Conservation (phyloP, 1,284 basidiomycete species). For the Boletus smithii region DNA sequence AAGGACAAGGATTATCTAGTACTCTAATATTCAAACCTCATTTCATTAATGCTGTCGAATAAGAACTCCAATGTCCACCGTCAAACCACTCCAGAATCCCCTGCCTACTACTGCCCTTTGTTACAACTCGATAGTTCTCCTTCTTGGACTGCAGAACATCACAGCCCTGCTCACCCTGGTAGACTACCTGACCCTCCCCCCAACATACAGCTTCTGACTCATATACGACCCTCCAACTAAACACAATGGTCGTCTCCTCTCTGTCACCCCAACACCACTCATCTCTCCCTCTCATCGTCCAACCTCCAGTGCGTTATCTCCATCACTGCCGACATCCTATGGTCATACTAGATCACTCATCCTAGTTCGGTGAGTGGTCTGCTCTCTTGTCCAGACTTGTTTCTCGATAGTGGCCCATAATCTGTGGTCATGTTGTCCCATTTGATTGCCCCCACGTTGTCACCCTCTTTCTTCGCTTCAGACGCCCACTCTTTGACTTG, state of each 20-base stretch:
- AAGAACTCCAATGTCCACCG: conserved; percentile 23
- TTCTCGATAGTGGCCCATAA: too few relatives aligned
- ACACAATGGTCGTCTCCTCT: conserved; percentile 28
- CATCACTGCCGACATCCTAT: conserved; percentile 10
- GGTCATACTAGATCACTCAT: conserved; percentile 34
- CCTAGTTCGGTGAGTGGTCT: conserved; percentile 28
- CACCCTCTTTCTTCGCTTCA: conserved; percentile 14
- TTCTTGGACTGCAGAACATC: conserved; percentile 18
- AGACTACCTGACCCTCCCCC: conserved; percentile 9
- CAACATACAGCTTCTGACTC: conserved; percentile 7
- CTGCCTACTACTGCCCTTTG: conserved; percentile 26
- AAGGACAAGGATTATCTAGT: conserved; percentile 18
- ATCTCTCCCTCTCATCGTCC: conserved; percentile 14
- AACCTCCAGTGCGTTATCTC: conserved; percentile 13
- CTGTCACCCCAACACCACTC: conserved; percentile 11
- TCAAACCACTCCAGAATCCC: conserved; percentile 20
- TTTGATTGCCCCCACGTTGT: conserved; percentile 14
- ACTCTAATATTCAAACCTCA: conserved; percentile 12
- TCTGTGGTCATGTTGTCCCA: background rate
- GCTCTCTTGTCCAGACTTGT: background rate
- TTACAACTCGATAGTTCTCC: conserved; percentile 32
- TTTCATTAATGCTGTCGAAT: conserved; percentile 33
- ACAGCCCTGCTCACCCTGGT: conserved; percentile 8
- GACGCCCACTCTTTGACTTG: conserved; percentile 1
- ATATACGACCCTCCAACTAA: conserved; percentile 27